These are phyloP conservation scores for Hsuehochloa calcarea DNA, from an alignment of 176 grass and related monocot genomes.

Conservation along the genomic window DNA sequence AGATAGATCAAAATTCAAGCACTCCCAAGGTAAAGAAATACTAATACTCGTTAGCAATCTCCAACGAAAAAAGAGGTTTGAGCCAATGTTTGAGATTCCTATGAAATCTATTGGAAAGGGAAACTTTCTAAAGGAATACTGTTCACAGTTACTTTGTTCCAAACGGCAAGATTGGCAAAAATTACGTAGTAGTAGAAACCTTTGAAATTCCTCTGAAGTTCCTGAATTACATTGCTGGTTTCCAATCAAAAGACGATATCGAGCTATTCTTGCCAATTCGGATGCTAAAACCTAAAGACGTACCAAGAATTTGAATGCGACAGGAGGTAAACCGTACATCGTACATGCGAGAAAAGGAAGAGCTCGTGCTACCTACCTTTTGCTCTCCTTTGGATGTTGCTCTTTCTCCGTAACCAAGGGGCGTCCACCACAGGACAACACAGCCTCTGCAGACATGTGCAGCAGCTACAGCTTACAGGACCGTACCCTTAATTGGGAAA, in stretches of 20 bases:
- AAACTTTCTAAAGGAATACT: too few species aligned
- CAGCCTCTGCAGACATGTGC: background rate
- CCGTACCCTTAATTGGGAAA: background rate
- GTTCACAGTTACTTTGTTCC: too few species aligned
- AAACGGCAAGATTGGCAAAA: too few species aligned
- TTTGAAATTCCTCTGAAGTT: too few species aligned
- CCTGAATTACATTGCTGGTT: background rate
- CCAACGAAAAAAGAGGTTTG: too few species aligned
- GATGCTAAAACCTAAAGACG: background rate
- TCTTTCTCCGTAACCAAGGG: constrained; percentile 2
- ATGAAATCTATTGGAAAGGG: too few species aligned
- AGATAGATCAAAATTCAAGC: too few species aligned
- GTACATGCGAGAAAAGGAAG: background rate
- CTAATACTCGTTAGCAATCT: too few species aligned
- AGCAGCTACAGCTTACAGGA: background rate
- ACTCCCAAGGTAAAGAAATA: too few species aligned
- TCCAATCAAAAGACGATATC: background rate
- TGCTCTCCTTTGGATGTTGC: background rate
- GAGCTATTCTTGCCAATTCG: background rate
- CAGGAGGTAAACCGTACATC: background rate
- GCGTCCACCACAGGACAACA: background rate
- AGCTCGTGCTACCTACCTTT: background rate
- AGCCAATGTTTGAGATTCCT: too few species aligned
- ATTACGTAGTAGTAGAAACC: too few species aligned
- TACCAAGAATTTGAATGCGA: background rate